These are phyloP conservation scores for Neoarthrinium moseri DNA, from an alignment of 2,329 filamentous ascomycete species.

Conservation along the genomic window DNA sequence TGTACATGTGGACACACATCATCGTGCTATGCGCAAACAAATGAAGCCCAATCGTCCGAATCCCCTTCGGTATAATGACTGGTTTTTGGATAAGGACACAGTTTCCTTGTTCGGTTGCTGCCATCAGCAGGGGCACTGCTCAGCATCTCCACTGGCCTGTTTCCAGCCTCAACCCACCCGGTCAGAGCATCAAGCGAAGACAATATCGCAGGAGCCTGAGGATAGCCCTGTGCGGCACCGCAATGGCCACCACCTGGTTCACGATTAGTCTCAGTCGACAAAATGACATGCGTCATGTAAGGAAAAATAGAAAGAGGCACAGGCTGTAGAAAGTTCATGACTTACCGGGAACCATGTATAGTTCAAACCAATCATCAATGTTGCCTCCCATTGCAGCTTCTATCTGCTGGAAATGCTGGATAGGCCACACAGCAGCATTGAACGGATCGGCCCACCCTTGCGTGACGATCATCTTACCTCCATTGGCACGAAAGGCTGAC, in stretches of 20 bases:
- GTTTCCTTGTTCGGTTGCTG: slow-evolving; percentile 25
- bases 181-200: slow-evolving; percentile 30
- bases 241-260: slow-evolving; percentile 34
- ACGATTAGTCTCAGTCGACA: background rate
- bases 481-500: slow-evolving; percentile 22
- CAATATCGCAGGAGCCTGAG: slow-evolving; percentile 29
- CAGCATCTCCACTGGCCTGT: slow-evolving; percentile 24
- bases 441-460: slow-evolving; percentile 37
- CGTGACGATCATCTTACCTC: slow-evolving; percentile 35
- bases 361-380: slow-evolving; percentile 28
- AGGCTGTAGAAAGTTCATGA: too few relatives aligned
- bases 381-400: slow-evolving; percentile 16
- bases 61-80: slow-evolving; percentile 14
- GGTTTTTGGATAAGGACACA: slow-evolving; percentile 19
- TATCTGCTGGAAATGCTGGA: slow-evolving; percentile 29
- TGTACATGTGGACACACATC: background rate
- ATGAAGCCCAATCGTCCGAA: slow-evolving; percentile 16
- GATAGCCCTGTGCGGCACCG: slow-evolving; percentile 29
- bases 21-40: background rate
- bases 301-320: too few relatives aligned
- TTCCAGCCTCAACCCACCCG: slow-evolving; percentile 32
- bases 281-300: background rate
- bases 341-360: slow-evolving; percentile 39
- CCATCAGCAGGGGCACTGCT: slow-evolving; percentile 28
- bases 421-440: slow-evolving; percentile 34